Percentiles rank a stretch among this genome's conserved stretches.
Conservation (phyloP, 306 rosid species). For the Carpinus fangiana region DNA sequence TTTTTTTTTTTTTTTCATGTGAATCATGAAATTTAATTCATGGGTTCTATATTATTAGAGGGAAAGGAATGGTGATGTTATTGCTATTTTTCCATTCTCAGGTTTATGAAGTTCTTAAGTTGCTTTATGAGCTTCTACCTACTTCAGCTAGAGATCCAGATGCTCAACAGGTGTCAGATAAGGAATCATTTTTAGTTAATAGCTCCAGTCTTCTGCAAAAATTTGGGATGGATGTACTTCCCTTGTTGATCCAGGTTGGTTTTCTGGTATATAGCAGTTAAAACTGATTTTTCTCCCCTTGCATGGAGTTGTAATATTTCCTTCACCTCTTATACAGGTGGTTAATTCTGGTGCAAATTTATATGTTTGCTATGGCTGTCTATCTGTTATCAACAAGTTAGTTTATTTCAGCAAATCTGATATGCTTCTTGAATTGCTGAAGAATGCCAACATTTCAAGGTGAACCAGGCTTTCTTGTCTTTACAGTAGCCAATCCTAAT, state of each 20-base stretch:
- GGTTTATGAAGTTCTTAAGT: conserved; percentile 84
- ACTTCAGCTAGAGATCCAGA: conserved; percentile 52
- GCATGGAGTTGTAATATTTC: conserved; percentile 23
- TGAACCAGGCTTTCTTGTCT: conserved; percentile 38
- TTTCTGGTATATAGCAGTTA: conserved; percentile 26
- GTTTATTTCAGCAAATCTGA: conserved; percentile 70
- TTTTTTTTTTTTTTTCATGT: not conserved
- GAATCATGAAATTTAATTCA: not conserved
- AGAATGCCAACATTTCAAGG: conserved; percentile 82
- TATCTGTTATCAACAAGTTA: conserved; percentile 73
- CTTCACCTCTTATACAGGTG: conserved; percentile 51
- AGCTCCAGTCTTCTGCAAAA: conserved; percentile 67
- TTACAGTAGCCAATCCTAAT: conserved; percentile 18
- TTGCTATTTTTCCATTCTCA: conserved; percentile 30
- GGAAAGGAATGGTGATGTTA: not conserved
- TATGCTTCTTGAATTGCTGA: conserved; percentile 72
- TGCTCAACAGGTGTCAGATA: conserved; percentile 50
- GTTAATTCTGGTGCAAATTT: conserved; percentile 92
- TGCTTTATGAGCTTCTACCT: conserved; percentile 91
- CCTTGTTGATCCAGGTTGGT: conserved; percentile 83
- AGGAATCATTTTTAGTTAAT: conserved; percentile 59
- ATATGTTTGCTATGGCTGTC: conserved; percentile 84
- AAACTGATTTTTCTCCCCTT: conserved; percentile 6
- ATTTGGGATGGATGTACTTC: conserved; percentile 74
- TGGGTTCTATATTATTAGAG: not conserved